These are phyloP conservation scores for Paralagenidium karlingii DNA, from an alignment of 352 stramenopile genomes.

Conservation along the genomic window DNA sequence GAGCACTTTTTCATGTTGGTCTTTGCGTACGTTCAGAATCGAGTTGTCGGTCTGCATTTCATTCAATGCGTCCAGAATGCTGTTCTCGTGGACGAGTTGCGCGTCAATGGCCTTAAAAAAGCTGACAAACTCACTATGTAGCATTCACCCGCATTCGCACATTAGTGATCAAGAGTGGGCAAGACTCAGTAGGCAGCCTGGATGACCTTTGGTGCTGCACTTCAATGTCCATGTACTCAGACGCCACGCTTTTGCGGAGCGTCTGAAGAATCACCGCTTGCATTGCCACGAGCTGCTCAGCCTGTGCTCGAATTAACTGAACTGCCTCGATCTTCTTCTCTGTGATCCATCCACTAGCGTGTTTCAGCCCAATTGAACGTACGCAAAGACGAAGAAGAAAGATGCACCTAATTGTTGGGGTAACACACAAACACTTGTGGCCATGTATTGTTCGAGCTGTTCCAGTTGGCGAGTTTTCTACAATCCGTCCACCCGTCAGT, in stretches of 20 bases:
- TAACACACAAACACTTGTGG: constrained; percentile 9
- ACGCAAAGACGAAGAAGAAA: no score
- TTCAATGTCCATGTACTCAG: constrained; percentile 21
- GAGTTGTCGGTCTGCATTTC: neutral
- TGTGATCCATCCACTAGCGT: no score
- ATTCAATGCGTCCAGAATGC: neutral
- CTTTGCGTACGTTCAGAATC: neutral
- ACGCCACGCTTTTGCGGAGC: constrained; percentile 15
- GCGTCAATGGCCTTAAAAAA: neutral
- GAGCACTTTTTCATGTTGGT: neutral
- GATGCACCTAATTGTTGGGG: constrained; percentile 18
- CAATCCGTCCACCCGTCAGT: no score
- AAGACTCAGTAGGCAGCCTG: neutral
- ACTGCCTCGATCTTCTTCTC: constrained; percentile 9
- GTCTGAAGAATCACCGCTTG: constrained; percentile 24
- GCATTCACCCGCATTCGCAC: neutral
- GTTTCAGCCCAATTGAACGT: no score
- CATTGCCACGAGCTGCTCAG: constrained; percentile 16
- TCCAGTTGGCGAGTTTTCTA: no score
- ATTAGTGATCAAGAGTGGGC: neutral
- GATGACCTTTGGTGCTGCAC: constrained; percentile 25
- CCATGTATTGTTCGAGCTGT: constrained; percentile 16
- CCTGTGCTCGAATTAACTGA: constrained; percentile 10
- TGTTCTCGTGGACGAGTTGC: neutral
- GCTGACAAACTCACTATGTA: neutral